phyloP scores from a whole-genome alignment of 768 basidiomycete species.

The Sporobolomyces roseus region DNA sequence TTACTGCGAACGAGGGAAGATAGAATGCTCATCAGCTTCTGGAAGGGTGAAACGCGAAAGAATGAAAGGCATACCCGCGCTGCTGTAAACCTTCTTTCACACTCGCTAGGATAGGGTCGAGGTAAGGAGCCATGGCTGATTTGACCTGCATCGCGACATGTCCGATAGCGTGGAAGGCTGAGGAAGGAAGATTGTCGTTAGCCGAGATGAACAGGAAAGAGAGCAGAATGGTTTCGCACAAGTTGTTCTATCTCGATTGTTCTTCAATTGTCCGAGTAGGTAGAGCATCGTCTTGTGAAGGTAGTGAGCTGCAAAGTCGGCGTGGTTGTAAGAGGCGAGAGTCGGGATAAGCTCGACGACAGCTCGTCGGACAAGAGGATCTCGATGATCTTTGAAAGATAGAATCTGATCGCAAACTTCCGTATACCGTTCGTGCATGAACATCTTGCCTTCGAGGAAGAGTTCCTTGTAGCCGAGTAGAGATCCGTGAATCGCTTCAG shows the following conservation, averaged over 20 bases:
- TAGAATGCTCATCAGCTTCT: neutral
- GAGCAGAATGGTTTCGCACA: conserved; percentile 58
- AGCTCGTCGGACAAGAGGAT: conserved; percentile 81
- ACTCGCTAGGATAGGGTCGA: conserved; percentile 82
- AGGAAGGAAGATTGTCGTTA: neutral
- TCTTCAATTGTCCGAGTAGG: conserved; percentile 79
- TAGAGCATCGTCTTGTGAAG: conserved; percentile 92
- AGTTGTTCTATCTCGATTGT: conserved; percentile 73
- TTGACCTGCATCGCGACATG: conserved; percentile 87
- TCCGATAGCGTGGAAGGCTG: conserved; percentile 93
- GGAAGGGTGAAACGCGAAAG: neutral
- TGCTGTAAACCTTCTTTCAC: conserved; percentile 84
- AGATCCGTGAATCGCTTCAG: conserved; percentile 89
- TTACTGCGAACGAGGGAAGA: conserved; percentile 6
- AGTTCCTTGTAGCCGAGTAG: conserved; percentile 86
- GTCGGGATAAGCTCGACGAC: conserved; percentile 94
- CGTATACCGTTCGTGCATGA: conserved; percentile 77
- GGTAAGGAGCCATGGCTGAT: conserved; percentile 91
- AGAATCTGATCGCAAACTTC: conserved; percentile 86
- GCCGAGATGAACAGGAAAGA: neutral
- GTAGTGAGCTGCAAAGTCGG: conserved; percentile 84
- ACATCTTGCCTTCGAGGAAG: conserved; percentile 88
- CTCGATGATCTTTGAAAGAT: conserved; percentile 79
- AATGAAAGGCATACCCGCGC: conserved; percentile 62
- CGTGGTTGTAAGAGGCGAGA: conserved; percentile 87